Conservation (phyloP, 305 asterid genomes). For the Solanum aculeatissimum region DNA sequence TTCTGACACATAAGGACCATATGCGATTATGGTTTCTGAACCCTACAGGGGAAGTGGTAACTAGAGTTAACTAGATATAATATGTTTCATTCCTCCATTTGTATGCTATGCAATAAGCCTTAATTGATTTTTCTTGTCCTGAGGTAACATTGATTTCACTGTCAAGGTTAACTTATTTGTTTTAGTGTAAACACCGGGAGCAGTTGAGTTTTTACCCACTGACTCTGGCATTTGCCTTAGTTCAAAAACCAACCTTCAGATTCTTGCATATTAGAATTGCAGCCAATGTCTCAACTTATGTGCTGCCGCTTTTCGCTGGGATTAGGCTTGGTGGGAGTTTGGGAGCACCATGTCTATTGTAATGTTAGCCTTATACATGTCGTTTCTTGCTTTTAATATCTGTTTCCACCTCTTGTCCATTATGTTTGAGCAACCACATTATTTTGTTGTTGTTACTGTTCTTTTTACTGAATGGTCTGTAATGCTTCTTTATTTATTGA, state of each 20-base stretch:
- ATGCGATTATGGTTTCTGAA: background rate
- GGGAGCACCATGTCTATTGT: background rate
- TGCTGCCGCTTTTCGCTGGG: background rate
- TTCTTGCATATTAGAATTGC: background rate
- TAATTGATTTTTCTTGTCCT: background rate
- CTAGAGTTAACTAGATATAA: background rate
- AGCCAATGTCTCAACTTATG: background rate
- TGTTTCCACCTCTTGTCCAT: too few species aligned
- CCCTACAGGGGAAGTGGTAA: background rate
- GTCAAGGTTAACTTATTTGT: background rate
- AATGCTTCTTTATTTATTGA: too few species aligned
- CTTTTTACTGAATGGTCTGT: too few species aligned
- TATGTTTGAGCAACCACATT: too few species aligned
- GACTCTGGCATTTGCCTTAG: background rate
- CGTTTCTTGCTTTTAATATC: too few species aligned
- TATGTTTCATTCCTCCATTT: background rate
- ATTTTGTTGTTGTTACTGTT: too few species aligned
- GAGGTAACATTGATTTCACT: background rate
- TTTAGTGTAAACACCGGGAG: background rate
- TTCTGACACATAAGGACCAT: background rate
- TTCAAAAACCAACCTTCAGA: background rate
- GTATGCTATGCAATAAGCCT: background rate
- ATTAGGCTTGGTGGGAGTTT: background rate
- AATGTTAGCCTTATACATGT: too few species aligned
- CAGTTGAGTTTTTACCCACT: background rate